Evolutionary conservation across 768 basidiomycete genomes (phyloP).

Genomic region (Imleria badia): DNA sequence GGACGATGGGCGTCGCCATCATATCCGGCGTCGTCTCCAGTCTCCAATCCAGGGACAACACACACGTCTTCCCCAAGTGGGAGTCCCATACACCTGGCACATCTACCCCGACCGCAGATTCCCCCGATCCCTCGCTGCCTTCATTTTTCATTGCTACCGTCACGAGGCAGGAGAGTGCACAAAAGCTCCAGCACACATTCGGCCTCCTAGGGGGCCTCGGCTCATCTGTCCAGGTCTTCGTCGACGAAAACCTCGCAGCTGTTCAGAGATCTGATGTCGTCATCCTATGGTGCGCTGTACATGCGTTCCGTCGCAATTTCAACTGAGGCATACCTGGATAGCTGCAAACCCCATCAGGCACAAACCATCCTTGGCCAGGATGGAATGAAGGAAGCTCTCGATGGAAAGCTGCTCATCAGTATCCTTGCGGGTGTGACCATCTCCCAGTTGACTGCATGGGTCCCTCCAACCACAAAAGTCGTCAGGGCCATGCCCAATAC

Average conservation of each 20-base stretch:
- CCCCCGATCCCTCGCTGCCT: slow-evolving; percentile 70
- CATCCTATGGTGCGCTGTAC: slow-evolving; percentile 70
- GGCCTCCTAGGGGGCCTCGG: slow-evolving; percentile 57
- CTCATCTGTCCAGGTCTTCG: slow-evolving; percentile 64
- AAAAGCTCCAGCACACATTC: slow-evolving; percentile 65
- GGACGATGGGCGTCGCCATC: slow-evolving; percentile 97
- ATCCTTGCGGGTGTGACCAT: slow-evolving; percentile 98
- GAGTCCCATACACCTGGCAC: slow-evolving; percentile 73
- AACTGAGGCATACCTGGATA: slow-evolving; percentile 31
- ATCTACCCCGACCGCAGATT: slow-evolving; percentile 56
- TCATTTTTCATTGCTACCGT: slow-evolving; percentile 87
- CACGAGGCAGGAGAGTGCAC: slow-evolving; percentile 69
- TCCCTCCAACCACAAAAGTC: slow-evolving; percentile 73
- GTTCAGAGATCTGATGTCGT: slow-evolving; percentile 79
- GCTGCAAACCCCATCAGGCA: slow-evolving; percentile 94
- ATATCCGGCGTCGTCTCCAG: slow-evolving; percentile 89
- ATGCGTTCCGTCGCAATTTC: not conserved
- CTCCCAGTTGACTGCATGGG: slow-evolving; percentile 72
- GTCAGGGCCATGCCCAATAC: slow-evolving; percentile 99
- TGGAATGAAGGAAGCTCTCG: slow-evolving; percentile 81
- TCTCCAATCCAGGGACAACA: slow-evolving; percentile 52
- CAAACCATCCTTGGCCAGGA: slow-evolving; percentile 65
- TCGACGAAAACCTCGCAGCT: slow-evolving; percentile 69
- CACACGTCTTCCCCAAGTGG: slow-evolving; percentile 48
- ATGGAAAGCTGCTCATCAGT: slow-evolving; percentile 90